phyloP scores from a whole-genome alignment of 495 filamentous ascomycete species.

The Trichoderma gamsii region DNA sequence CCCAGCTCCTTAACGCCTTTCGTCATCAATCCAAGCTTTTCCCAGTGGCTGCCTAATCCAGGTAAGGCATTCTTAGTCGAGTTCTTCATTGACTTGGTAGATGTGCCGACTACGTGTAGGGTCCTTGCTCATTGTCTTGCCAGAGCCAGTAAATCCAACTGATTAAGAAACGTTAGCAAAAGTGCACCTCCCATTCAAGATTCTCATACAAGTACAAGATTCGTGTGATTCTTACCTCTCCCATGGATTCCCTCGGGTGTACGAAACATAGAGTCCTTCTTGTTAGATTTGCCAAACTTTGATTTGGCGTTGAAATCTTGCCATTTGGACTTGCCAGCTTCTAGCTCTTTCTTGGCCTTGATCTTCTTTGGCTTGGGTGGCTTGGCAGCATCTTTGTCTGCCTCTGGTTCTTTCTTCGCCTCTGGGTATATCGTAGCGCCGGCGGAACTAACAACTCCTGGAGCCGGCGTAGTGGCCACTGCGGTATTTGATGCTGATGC shows the following conservation, averaged over 20 bases:
- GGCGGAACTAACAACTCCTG: conserved; percentile 71
- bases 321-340: conserved; percentile 90
- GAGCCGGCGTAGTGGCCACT: conserved; percentile 20
- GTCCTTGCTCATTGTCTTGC: conserved; percentile 91
- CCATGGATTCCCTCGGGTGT: conserved; percentile 80
- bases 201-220: not conserved
- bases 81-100: conserved; percentile 75
- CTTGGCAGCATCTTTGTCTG: conserved; percentile 29
- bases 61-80: conserved; percentile 41
- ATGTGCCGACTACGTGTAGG: conserved; percentile 74
- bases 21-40: not conserved
- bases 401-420: conserved; percentile 58
- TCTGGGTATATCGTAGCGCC: conserved; percentile 80
- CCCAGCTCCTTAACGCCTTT: conserved; percentile 5
- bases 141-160: conserved; percentile 96
- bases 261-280: conserved; percentile 97
- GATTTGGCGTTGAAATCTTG: conserved; percentile 81
- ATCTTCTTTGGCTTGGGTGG: conserved; percentile 61
- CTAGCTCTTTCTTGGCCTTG: conserved; percentile 82
- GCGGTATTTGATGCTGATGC: conserved; percentile 46
- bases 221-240: conserved; percentile 55
- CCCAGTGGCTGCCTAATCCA: not conserved
- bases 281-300: conserved; percentile 62
- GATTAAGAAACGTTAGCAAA: conserved; percentile 31
- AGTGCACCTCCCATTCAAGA: not conserved